These are phyloP conservation scores for Zymoseptoria crescenta DNA, from an alignment of 2,329 filamentous ascomycete species.

Conservation along the genomic window DNA sequence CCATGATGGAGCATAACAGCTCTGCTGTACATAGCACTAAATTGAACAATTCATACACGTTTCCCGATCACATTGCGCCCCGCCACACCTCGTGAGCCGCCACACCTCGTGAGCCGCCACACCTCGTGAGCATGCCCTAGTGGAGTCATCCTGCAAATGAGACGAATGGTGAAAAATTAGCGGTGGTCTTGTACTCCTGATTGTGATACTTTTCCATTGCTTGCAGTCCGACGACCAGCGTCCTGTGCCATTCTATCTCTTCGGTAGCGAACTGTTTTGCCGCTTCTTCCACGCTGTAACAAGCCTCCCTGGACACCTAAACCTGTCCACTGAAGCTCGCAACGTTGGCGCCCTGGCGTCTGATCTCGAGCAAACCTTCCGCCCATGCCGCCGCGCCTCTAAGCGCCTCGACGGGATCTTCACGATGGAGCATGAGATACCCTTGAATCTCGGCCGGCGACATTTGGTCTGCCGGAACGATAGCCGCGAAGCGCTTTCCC, in stretches of 20 bases:
- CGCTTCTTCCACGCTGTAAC: not conserved
- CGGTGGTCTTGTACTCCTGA: too few species aligned
- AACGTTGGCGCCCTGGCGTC: slow-evolving; percentile 14
- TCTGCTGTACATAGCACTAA: not conserved
- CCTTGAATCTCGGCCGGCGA: slow-evolving; percentile 45
- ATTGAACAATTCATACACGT: not conserved
- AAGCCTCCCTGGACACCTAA: not conserved
- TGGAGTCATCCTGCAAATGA: too few species aligned
- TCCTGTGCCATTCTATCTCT: too few species aligned
- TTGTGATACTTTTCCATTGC: too few species aligned
- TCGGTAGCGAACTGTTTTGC: too few species aligned
- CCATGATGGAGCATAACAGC: not conserved
- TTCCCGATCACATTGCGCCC: not conserved
- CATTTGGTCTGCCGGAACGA: slow-evolving; percentile 38
- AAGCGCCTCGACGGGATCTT: slow-evolving; percentile 37
- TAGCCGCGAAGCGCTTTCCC: slow-evolving; percentile 36
- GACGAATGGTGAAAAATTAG: too few species aligned
- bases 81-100: too few species aligned
- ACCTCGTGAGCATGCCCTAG: too few species aligned
- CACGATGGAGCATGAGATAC: slow-evolving; percentile 42
- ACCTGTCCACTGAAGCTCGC: not conserved
- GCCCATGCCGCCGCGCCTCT: slow-evolving; percentile 36
- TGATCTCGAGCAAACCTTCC: slow-evolving; percentile 24
- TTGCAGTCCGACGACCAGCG: too few species aligned
- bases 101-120: too few species aligned